Evolutionary conservation across 73 alveolate genomes (phyloP).

Genomic region (Stentor coeruleus): DNA sequence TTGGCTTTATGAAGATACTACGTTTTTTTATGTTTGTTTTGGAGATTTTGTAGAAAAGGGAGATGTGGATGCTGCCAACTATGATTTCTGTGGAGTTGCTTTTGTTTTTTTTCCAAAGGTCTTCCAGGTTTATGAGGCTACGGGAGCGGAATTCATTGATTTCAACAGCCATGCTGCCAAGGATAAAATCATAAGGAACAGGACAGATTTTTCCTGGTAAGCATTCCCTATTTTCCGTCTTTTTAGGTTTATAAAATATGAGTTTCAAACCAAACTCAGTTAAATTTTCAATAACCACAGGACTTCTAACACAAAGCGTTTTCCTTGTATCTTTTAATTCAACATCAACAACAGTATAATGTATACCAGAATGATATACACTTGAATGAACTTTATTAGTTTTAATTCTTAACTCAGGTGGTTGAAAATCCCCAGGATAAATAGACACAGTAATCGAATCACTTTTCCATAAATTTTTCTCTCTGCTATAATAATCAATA

Average conservation of each 20-base stretch:
- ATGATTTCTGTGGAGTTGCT: not conserved
- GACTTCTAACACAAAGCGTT: not conserved
- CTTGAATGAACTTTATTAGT: not conserved
- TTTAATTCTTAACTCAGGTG: not conserved
- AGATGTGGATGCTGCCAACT: not conserved
- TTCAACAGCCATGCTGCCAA: not conserved
- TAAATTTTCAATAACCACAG: slow-evolving; percentile 5
- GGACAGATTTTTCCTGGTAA: not conserved
- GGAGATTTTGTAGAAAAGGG: not conserved
- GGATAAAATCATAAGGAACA: slow-evolving; percentile 12
- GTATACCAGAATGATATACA: not conserved
- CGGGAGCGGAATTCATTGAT: not conserved
- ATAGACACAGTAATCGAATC: not conserved
- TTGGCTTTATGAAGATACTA: not conserved
- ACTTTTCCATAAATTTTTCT: not conserved
- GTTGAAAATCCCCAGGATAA: not conserved
- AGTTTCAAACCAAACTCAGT: not conserved
- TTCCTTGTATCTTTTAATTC: not conserved
- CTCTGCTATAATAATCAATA: not conserved
- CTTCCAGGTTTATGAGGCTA: not conserved
- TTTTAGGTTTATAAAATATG: not conserved
- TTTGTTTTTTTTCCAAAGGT: not conserved
- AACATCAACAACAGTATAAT: not conserved
- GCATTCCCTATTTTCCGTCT: not conserved
- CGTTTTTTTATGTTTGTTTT: not conserved